Percentiles rank a stretch among this genome's conserved stretches.
Evolutionary conservation across 2,329 filamentous ascomycete species (phyloP).

Genomic region (Colletotrichum noveboracense): DNA sequence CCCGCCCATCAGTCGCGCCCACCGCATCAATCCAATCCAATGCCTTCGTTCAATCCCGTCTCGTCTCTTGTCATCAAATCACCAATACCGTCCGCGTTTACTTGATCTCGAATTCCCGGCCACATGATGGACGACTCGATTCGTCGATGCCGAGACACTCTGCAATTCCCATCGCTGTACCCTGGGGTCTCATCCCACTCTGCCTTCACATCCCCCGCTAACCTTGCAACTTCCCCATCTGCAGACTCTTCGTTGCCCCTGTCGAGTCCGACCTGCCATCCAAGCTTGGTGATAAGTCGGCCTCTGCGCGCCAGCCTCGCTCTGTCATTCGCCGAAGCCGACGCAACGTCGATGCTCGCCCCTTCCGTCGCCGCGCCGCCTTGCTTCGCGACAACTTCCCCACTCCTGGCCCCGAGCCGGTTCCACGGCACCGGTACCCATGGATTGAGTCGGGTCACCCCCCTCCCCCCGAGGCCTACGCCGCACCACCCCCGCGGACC

Average conservation of each 20-base stretch:
- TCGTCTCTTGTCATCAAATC: neutral
- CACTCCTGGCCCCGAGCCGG: conserved; percentile 10
- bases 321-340: conserved; percentile 45
- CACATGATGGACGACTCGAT: neutral
- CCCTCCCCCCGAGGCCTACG: conserved; percentile 21
- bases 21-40: neutral
- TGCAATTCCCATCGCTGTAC: conserved; percentile 15
- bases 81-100: neutral
- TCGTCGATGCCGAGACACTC: neutral
- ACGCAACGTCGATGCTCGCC: conserved; percentile 37
- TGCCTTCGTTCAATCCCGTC: neutral
- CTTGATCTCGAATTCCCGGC: neutral
- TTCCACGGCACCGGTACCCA: conserved; percentile 16
- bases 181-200: neutral
- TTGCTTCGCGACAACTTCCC: conserved; percentile 19
- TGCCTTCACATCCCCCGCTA: conserved; percentile 5
- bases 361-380: conserved; percentile 31
- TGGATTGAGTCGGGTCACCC: conserved; percentile 23
- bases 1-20: conserved; percentile 14
- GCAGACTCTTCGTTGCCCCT: conserved; percentile 51
- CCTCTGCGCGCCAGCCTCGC: conserved; percentile 32
- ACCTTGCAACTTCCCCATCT: neutral
- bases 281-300: conserved; percentile 34
- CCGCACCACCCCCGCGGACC: neutral
- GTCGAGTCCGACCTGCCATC: conserved; percentile 47